Evolutionary conservation across 306 rosid species (phyloP).

Genomic region (Sesbania bispinosa): DNA sequence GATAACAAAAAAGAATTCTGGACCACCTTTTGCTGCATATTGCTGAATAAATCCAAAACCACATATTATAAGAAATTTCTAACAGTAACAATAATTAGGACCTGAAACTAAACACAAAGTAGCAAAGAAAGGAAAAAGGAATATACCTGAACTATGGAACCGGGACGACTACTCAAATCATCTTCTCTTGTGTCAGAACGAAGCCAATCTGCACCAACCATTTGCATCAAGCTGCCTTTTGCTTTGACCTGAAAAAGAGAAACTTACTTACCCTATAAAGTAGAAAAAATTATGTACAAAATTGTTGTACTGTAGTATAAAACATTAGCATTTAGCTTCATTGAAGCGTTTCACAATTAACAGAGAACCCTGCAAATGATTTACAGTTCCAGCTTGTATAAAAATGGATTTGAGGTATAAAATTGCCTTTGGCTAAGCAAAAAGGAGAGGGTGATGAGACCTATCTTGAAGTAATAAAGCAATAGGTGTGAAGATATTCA

Average conservation of each 20-base stretch:
- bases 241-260: constrained; percentile 60
- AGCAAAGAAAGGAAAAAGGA: constrained; percentile 1
- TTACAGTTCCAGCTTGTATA: no score
- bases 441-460: no score
- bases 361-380: no score
- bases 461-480: no score
- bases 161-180: constrained; percentile 61
- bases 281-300: background rate
- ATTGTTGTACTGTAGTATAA: background rate
- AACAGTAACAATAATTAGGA: background rate
- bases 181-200: constrained; percentile 62
- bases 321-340: background rate
- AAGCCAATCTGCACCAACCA: constrained; percentile 90
- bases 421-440: no score
- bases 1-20: constrained; percentile 78
- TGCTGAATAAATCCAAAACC: constrained; percentile 41
- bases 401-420: no score
- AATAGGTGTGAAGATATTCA: no score
- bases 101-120: background rate
- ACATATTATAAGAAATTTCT: background rate
- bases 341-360: constrained; percentile 1
- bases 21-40: constrained; percentile 60
- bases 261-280: background rate
- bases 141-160: constrained; percentile 74
- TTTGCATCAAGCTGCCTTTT: constrained; percentile 56